A percentile compares a stretch with the other conserved stretches of the same genome.
Evolutionary conservation across 1,139 yeast species (phyloP).

Genomic region (Saccharomyces hybrid): DNA sequence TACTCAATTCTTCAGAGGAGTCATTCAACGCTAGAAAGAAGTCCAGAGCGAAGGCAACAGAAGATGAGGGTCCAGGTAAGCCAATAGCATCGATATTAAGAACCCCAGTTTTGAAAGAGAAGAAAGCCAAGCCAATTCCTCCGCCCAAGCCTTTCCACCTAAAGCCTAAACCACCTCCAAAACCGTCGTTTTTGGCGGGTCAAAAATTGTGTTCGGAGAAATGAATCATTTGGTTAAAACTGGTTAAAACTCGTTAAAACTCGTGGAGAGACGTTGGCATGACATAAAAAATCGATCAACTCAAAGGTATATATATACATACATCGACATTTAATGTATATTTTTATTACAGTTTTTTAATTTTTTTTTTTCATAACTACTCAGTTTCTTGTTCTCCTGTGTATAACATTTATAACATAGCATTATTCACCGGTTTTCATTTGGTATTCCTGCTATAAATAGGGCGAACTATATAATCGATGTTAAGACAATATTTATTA

Average conservation of each 20-base stretch:
- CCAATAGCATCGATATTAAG: background rate
- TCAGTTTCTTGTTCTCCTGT: background rate
- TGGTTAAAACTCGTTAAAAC: background rate
- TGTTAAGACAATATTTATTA: background rate
- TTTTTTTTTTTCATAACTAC: background rate
- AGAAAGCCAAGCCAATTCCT: conserved; percentile 11
- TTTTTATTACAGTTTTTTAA: background rate
- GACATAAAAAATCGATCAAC: background rate
- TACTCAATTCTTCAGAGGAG: conserved; percentile 5
- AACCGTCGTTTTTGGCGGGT: conserved; percentile 24
- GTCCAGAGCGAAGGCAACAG: background rate
- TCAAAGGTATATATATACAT: background rate
- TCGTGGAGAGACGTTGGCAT: background rate
- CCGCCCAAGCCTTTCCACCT: conserved; percentile 24
- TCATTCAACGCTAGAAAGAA: background rate
- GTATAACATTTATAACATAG: background rate
- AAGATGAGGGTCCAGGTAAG: background rate
- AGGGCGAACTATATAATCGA: background rate
- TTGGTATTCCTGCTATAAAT: background rate
- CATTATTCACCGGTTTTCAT: background rate
- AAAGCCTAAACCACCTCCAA: conserved; percentile 23
- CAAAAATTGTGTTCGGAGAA: conserved; percentile 7
- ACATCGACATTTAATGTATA: background rate
- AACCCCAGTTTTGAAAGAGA: background rate
- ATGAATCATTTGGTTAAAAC: background rate